Base-by-base conservation (phyloP, 2,329 filamentous ascomycete genomes). In the Fusarium pilosicola region DNA sequence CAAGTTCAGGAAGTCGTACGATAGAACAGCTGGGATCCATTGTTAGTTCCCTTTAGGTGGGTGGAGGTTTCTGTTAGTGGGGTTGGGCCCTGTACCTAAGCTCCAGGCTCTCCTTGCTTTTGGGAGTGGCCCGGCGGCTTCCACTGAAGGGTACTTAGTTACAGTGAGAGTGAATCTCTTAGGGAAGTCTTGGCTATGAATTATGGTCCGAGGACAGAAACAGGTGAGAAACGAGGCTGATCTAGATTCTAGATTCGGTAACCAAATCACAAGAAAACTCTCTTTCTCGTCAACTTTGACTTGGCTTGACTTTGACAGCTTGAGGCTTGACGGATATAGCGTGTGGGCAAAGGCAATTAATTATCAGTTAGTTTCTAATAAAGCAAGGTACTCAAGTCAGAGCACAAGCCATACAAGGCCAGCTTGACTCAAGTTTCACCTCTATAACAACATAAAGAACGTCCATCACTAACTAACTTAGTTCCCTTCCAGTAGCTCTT, bases 1-100 rank as follows among this genome's bases (percentile, higher is more conserved):
- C 44, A 65, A 62, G 63, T 65, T 71, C 57, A 65, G 61, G 67
- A 75, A 77, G 75, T 77, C 75, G 75, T 77, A 77, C 75, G 75
- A 77, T 76, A 46, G 36, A 56, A 63, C 59, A 54, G 58, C 62
- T 63, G 34, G 62, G 62, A 64, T 57, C 56, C 56, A 30, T 52
- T 62, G 56, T 62, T 65, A 41, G 54, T 60, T 44, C 54, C 42
- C 45, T 63, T 48, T 59, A 24, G 59, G 48, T 24, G 28, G 46
- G 44, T 36, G 38, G 56, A 51, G 57, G 57, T 26, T 32, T 24
- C 42, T 51, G 32, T 46, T 41, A 60, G 61, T 63, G 61, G 61
- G 36, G 55, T 61, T 20, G 1, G 34, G 55, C 61, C 61, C 44
- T 64, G 55, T 61, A 36, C 34, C 17, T 36, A 61, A 30, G 42